Conservation (phyloP, 108 stramenopile species). For the Fistulifera solaris region DNA sequence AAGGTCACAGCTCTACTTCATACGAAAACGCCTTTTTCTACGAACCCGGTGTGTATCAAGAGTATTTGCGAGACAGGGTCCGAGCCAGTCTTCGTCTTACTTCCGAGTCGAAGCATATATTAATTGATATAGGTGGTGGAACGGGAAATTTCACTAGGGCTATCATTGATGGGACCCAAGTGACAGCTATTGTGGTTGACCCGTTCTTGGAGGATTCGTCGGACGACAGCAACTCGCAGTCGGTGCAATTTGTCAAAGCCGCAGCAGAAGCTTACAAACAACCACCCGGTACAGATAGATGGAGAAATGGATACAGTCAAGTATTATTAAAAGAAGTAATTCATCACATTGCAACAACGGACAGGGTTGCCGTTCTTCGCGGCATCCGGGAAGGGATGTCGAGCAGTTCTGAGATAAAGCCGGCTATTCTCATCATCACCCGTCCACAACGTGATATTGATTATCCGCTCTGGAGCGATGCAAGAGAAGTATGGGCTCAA, state of each 20-base stretch:
- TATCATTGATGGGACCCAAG: conserved; percentile 6
- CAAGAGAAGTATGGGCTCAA: conserved; percentile 40
- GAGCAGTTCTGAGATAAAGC: background rate
- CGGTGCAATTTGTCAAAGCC: conserved; percentile 40
- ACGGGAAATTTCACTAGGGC: conserved; percentile 58
- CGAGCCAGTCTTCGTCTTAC: conserved; percentile 13
- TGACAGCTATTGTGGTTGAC: conserved; percentile 44
- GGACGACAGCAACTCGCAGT: background rate
- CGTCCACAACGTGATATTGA: conserved; percentile 55
- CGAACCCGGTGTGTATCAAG: conserved; percentile 38
- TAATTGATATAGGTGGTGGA: conserved; percentile 61
- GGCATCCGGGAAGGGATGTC: conserved; percentile 25
- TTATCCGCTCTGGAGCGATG: conserved; percentile 60
- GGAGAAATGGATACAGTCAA: conserved; percentile 25
- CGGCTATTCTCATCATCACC: conserved; percentile 42
- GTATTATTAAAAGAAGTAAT: conserved; percentile 51
- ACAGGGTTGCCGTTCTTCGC: conserved; percentile 37
- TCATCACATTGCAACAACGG: conserved; percentile 29
- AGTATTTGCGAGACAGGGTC: conserved; percentile 28
- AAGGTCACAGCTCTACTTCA: conserved; percentile 33
- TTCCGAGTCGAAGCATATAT: background rate
- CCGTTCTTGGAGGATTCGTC: conserved; percentile 33
- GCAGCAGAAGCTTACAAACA: conserved; percentile 34
- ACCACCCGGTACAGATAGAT: background rate
- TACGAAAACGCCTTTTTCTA: conserved; percentile 63